Percentiles rank a stretch among this genome's conserved stretches.
Conservation (phyloP, 441 rosid genomes). For the Macaranga tanarius region DNA sequence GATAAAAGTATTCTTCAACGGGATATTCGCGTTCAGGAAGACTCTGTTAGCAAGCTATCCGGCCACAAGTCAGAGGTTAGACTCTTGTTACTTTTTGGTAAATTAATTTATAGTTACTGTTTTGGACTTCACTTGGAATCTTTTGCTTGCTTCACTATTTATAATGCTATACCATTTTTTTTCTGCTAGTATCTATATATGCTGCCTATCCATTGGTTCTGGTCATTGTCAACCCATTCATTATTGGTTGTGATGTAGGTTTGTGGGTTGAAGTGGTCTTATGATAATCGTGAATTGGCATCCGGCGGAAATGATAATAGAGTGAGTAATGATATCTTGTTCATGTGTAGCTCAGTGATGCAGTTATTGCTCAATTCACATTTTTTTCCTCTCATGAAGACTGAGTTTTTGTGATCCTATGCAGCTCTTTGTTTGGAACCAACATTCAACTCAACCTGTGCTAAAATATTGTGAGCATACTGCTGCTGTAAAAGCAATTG, state of each 20-base stretch:
- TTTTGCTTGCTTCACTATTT: slow-evolving; percentile 2
- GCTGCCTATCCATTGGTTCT: background rate
- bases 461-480: slow-evolving; percentile 86
- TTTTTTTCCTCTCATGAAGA: background rate
- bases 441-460: slow-evolving; percentile 85
- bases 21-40: slow-evolving; percentile 77
- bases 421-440: slow-evolving; percentile 98
- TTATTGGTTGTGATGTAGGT: slow-evolving; percentile 43
- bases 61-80: slow-evolving; percentile 91
- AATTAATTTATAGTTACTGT: background rate
- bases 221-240: slow-evolving; percentile 15
- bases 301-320: slow-evolving; percentile 96
- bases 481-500: slow-evolving; percentile 97
- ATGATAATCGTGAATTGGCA: slow-evolving; percentile 89
- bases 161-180: slow-evolving; percentile 2
- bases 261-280: slow-evolving; percentile 95
- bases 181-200: slow-evolving; percentile 7
- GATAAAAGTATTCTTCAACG: slow-evolving; percentile 90
- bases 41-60: slow-evolving; percentile 75
- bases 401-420: slow-evolving; percentile 21
- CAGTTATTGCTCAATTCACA: background rate
- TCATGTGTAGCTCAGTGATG: background rate
- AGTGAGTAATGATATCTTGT: slow-evolving; percentile 40
- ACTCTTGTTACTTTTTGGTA: slow-evolving; percentile 17
- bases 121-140: background rate